Percentiles rank a stretch among this genome's conserved stretches.
These are phyloP conservation scores for Aspergillus panamensis DNA, from an alignment of 495 filamentous ascomycete genomes.

Conservation along the genomic window DNA sequence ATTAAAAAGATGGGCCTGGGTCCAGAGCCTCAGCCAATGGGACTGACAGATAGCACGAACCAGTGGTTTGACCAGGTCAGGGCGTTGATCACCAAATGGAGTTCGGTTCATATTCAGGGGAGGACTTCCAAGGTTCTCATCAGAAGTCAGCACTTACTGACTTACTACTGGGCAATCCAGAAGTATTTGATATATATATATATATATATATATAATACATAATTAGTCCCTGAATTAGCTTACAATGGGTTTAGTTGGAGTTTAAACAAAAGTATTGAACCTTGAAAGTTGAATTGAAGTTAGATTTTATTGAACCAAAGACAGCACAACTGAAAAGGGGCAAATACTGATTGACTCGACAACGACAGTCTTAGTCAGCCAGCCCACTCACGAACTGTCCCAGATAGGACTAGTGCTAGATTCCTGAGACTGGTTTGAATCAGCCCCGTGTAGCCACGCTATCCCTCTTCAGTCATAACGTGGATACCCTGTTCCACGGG, in stretches of 20 bases:
- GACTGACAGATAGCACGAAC: slow-evolving; percentile 16
- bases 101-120: not conserved
- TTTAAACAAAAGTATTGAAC: not conserved
- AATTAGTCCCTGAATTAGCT: too few species aligned
- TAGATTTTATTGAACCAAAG: not conserved
- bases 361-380: not conserved
- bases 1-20: not conserved
- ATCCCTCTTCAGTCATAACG: not conserved
- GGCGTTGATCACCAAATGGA: slow-evolving; percentile 8
- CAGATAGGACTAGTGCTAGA: slow-evolving; percentile 11
- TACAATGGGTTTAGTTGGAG: too few species aligned
- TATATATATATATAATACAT: too few species aligned
- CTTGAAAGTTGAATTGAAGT: not conserved
- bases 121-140: not conserved
- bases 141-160: too few species aligned
- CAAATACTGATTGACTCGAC: not conserved
- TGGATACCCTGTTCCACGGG: slow-evolving; percentile 12
- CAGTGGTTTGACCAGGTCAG: slow-evolving; percentile 16
- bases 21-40: slow-evolving; percentile 15
- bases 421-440: slow-evolving; percentile 9
- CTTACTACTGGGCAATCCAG: too few species aligned
- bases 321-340: slow-evolving; percentile 14
- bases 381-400: slow-evolving; percentile 2
- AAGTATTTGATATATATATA: too few species aligned
- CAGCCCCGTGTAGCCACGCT: slow-evolving; percentile 1